These are phyloP conservation scores for Saccharomycopsis sp. DNA, from an alignment of 805 yeast species.

Conservation along the genomic window DNA sequence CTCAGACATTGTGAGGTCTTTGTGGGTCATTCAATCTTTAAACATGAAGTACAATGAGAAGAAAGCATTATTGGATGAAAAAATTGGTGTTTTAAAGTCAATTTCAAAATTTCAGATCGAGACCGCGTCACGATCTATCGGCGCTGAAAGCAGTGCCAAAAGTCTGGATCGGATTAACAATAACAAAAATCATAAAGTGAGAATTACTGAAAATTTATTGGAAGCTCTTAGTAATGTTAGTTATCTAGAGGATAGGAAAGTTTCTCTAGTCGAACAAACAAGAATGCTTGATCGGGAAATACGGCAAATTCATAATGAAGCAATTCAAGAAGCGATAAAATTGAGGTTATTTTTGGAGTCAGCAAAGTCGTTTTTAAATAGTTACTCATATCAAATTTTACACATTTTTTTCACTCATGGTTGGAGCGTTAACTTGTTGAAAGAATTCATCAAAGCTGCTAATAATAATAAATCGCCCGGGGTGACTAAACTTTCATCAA, in stretches of 20 bases:
- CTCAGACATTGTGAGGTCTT: slow-evolving; percentile 35
- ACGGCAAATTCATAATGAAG: slow-evolving; percentile 4
- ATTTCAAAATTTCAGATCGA: not conserved
- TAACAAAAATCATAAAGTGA: not conserved
- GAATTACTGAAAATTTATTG: not conserved
- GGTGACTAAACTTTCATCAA: no score
- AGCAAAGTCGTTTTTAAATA: slow-evolving; percentile 9
- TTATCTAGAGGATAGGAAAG: not conserved
- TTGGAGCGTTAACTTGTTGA: not conserved
- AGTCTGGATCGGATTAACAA: not conserved
- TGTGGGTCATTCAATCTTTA: slow-evolving; percentile 35
- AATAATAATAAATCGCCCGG: not conserved
- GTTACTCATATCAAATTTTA: slow-evolving; percentile 10
- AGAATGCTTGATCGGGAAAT: slow-evolving; percentile 8
- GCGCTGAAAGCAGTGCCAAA: not conserved
- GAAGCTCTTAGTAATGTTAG: not conserved
- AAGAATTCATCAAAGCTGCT: not conserved
- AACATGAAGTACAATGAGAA: slow-evolving; percentile 25
- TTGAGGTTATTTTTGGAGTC: slow-evolving; percentile 6
- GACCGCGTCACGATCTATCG: no score
- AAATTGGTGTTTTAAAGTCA: not conserved
- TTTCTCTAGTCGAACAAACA: not conserved
- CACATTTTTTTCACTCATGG: slow-evolving; percentile 8
- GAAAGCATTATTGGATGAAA: slow-evolving; percentile 15
- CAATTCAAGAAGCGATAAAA: slow-evolving; percentile 11